Percentiles rank a stretch among this genome's conserved stretches.
phyloP scores from a whole-genome alignment of 768 basidiomycete genomes.

The Mycena chlorophos region DNA sequence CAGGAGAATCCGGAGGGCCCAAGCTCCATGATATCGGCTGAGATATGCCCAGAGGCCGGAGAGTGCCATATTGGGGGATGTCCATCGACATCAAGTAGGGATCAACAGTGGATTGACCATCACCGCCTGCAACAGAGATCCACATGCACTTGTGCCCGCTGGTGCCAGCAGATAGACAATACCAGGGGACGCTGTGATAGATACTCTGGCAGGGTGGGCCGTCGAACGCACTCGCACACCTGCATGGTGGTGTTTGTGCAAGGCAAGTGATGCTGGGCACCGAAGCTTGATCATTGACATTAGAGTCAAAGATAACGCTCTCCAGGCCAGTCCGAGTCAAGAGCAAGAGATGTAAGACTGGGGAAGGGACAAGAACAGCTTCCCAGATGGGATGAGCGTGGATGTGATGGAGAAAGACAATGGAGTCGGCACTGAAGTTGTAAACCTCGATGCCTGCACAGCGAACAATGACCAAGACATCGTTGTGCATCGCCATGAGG shows the following conservation, averaged over 20 bases:
- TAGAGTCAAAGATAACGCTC: neutral
- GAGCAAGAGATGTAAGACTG: neutral
- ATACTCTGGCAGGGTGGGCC: neutral
- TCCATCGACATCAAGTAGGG: neutral
- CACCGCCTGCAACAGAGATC: neutral
- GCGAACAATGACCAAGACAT: neutral
- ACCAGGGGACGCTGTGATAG: constrained; percentile 2
- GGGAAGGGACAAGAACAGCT: neutral
- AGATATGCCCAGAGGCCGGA: neutral
- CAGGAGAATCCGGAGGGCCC: neutral
- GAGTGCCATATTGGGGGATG: neutral
- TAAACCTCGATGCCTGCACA: neutral
- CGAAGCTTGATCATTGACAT: neutral
- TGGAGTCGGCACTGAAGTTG: neutral
- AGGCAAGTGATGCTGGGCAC: neutral
- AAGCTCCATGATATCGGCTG: neutral
- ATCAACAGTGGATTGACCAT: neutral
- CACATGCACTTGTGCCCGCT: constrained; percentile 2
- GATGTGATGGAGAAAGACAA: neutral
- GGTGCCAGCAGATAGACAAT: neutral
- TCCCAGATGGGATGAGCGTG: constrained; percentile 3
- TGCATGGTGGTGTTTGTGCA: neutral
- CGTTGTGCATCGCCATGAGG: constrained; percentile 1
- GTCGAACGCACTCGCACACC: neutral
- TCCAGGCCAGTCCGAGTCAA: neutral